Base-by-base conservation (phyloP, 352 stramenopile genomes). In the Blastocystis sp. region DNA sequence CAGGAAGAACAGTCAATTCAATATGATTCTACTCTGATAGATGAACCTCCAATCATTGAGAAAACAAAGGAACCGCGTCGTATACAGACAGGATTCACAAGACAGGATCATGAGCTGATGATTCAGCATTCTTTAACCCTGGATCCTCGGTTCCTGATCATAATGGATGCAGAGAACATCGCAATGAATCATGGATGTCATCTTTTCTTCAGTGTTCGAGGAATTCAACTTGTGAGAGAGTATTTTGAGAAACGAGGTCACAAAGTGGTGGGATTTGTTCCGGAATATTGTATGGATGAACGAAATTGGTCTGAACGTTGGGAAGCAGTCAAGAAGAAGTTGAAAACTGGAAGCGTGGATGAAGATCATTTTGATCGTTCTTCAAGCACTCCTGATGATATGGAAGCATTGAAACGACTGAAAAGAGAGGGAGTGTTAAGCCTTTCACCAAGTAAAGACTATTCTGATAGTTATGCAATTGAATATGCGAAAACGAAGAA, bases 381-480 rank as follows among this genome's bases (percentile, higher is more conserved):
- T 11, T 16, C 32, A 16, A 65, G 51, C 24, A 39, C 49, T 16
- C 46, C 46, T 32, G 51, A 83, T 9, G 71, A 83, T 56, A 32
- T 7, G 29, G 29, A 83, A 37, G 16, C 27, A 19, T 12, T 83
- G 43, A 14, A 29, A 0, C 11, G 16, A 43, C 21, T 83, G 71
- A 6, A 27, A 7, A 4, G 51, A 5, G 29, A 83, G 14, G 51
- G 51, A 1, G 12, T 65, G 21, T n/a, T 83, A 1, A 67, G 19
- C n/a, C 1, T 1, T 29, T 29, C 14, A 1, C 92, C 92, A 1
- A 87, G 91, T 19, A 91, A 93, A 56, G 92, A 94, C 88, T 94
- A 94, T 78, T 92, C 94, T 78, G 92, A 95, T 78, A 91, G 91
- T 54, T 95, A 94, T 89, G 93, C 91, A 88, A 94, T 95, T 80